Base-by-base conservation (phyloP, 192 early-diverging fungal species). In the Coemansia sp. region DNA sequence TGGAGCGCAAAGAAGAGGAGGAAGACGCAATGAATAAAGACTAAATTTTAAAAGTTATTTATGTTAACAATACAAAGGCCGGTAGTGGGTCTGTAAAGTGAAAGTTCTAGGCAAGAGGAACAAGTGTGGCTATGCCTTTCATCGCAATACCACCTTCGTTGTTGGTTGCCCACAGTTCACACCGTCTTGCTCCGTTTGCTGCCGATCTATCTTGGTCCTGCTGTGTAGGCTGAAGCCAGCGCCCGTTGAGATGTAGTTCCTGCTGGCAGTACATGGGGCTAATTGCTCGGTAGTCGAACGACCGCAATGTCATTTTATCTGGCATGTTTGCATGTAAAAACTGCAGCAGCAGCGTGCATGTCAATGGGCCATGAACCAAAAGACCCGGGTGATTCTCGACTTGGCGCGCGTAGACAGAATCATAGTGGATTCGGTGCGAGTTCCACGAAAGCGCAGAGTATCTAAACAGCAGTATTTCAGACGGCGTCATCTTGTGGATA, bases 371-470 rank as follows among this genome's bases (percentile, higher is more conserved):
- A 53, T 91, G 90, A 38, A 91, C 85, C 19, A 93, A 57, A 49
- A 87, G 84, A 3, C 85, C 82, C 52, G 85, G 84, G 50, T 91
- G 86, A 25, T 80, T 72, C 62, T 94, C 92, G 6, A 81, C 63
- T 10, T 83, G 64, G 38, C 77, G 82, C 13, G 89, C 83, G 56
- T 93, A 92, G 9, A 62, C 53, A 15, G 81, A 71, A 60, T 96
- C 90, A 72, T 90, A 96, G 62, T 96, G 94, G 46, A 96, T 93
- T 24, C 83, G 81, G 67, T 96, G 92, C 46, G 84, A 84, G 67
- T 96, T 96, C 80, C 91, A 96, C 4, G 89, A 90, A 69, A 94
- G 57, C 23, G 94, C 91, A 22, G 92, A 94, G 71, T 90, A 96
- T 27, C 91, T 74, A 69, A 96, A 96, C 27, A 93, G 67, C 17